Conservation (phyloP, 768 basidiomycete genomes). For the Peribolospora baueri region DNA sequence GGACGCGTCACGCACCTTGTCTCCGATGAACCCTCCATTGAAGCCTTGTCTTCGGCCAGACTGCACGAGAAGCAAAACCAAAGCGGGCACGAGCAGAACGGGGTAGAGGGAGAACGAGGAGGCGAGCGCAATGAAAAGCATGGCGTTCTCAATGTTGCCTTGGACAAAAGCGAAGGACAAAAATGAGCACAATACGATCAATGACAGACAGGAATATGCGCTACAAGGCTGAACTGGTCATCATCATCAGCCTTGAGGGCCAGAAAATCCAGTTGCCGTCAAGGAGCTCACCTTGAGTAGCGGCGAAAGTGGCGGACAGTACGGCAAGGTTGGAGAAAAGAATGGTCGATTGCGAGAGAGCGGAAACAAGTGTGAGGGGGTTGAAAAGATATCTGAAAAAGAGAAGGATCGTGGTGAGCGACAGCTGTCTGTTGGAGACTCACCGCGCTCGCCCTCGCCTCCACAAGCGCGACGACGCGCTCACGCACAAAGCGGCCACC, state of each 20-base stretch:
- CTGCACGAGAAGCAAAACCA: slow-evolving; percentile 37
- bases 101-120: slow-evolving; percentile 51
- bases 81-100: slow-evolving; percentile 37
- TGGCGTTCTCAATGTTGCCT: slow-evolving; percentile 37
- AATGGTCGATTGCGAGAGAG: slow-evolving; percentile 57
- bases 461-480: not conserved
- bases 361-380: slow-evolving; percentile 61
- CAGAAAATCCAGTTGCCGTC: not conserved
- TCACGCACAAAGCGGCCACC: slow-evolving; percentile 42
- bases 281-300: slow-evolving; percentile 32
- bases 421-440: slow-evolving; percentile 3
- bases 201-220: not conserved
- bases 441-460: not conserved
- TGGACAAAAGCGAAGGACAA: not conserved
- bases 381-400: slow-evolving; percentile 54
- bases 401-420: not conserved
- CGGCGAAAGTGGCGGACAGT: slow-evolving; percentile 43
- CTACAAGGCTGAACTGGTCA: no score
- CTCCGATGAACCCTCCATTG: no score
- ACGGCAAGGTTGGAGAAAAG: slow-evolving; percentile 53
- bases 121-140: slow-evolving; percentile 45
- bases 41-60: slow-evolving; percentile 26
- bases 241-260: no score
- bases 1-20: slow-evolving; percentile 19
- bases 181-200: not conserved